Evolutionary conservation across 768 basidiomycete genomes (phyloP).

Genomic region (Russula earlei): DNA sequence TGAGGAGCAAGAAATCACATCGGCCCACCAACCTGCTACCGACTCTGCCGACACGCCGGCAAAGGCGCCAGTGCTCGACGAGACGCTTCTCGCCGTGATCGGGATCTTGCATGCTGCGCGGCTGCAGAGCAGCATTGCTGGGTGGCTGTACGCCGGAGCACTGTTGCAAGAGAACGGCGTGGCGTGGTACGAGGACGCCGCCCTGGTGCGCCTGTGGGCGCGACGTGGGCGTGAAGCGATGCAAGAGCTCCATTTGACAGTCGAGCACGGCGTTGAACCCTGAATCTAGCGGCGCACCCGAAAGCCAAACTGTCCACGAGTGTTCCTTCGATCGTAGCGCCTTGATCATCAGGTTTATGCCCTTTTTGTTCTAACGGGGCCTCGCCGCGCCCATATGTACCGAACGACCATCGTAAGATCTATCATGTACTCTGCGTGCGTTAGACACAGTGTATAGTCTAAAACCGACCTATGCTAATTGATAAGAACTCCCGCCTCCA

Average conservation of each 20-base stretch:
- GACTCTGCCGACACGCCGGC: too few relatives aligned
- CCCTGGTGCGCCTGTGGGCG: conserved; percentile 41
- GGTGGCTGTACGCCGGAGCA: conserved; percentile 55
- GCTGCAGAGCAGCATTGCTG: conserved; percentile 52
- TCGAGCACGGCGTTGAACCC: conserved; percentile 31
- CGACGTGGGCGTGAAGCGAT: conserved; percentile 41
- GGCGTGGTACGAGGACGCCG: conserved; percentile 46
- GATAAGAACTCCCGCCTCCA: not conserved
- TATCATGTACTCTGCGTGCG: too few relatives aligned
- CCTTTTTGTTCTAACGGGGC: too few relatives aligned
- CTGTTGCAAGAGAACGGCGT: conserved; percentile 23
- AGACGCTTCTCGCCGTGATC: conserved; percentile 53
- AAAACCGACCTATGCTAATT: too few relatives aligned
- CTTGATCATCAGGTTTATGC: too few relatives aligned
- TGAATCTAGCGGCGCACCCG: not conserved
- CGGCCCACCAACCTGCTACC: too few relatives aligned
- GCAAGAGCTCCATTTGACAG: conserved; percentile 37
- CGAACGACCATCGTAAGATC: too few relatives aligned
- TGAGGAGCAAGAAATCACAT: too few relatives aligned
- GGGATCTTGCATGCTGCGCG: conserved; percentile 56
- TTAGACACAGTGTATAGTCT: not conserved
- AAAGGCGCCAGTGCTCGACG: conserved; percentile 33
- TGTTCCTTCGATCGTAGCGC: too few relatives aligned
- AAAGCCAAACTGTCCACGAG: too few relatives aligned
- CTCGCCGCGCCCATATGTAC: too few relatives aligned